Base-by-base conservation (phyloP, 1,139 yeast species). In the Yamadazyma atlantica region DNA sequence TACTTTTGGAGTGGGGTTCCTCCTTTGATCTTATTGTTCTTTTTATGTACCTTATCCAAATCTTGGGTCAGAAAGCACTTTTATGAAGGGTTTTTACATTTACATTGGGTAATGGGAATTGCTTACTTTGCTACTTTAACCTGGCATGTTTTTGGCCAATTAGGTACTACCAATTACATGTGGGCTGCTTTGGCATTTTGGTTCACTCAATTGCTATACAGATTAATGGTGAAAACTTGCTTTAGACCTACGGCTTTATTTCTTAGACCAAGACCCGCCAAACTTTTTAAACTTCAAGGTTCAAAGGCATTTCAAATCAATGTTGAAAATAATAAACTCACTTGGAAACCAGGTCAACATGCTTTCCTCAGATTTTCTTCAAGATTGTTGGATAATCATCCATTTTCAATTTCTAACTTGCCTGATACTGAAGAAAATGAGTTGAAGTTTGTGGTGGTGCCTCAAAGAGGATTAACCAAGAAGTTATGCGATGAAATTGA, bases 281-380 rank as follows among this genome's bases (percentile, higher is more conserved):
- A 59, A 17, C 46, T 73, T 46, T 48, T 51, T 32, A 55, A 56
- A 35, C 44, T 66, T 21, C 58, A 57, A 12, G 53, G 52, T 7
- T 61, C 60, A 27, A 58, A 57, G 11, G 63, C 68, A 2, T 73
- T 67, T 42, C 73, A 76, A 51, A 56, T 79, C 2, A 41, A 58
- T 4, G 61, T 80, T 14, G 58, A 58, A 16, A 68, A 72, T 39
- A 56, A 60, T 11, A 71, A 66, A 6, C 54, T 71, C 30, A 50
- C 51, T 13, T 80, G 85, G 85, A 49, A 40, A 23, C 80, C 85
- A 1, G 85, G 86, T 17, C 85, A 80, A 48, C 86, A 80, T 54
- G 62, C 79, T 14, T 78, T 65, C 50, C 59, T 80, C 23, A 64
- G 83, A 45, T 69, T 78, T 45, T 60, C 64, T 3, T 51, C 68